Evolutionary conservation across 495 filamentous ascomycete genomes (phyloP), one percentile per base, ranked within the genome.

Genomic region (Halenospora varia): DNA sequence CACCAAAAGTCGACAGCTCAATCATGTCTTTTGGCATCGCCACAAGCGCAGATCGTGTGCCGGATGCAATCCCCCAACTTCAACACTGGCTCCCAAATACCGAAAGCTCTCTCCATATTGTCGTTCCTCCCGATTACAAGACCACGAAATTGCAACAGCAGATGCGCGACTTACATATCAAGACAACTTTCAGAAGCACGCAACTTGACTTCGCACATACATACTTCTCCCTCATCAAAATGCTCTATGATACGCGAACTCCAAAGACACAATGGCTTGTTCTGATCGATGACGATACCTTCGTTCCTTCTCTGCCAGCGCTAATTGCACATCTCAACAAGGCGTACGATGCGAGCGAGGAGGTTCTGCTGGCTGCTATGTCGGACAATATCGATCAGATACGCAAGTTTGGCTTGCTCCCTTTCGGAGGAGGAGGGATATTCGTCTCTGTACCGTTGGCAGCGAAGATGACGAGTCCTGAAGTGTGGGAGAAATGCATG

Each of bases 231-330:
- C 70, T 88, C 39, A 69, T 88, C 8, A 72, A 78, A 54, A 75
- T 78, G 4, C 80, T 88, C 57, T 73, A 79, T 15, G 68, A 78
- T 24, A 64, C 74, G 56, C 73, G 81, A 19, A 75, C 73, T 23
- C 75, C 76, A 10, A 70, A 77, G n/a, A 85, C 82, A 19, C 68
- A 75, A 48, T 90, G 85, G 85, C 72, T 86, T 42, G 78, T 75
- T 59, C 75, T 89, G 52, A 75, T 88, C 40, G 85, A 89, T 63
- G 86, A 90, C 69, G 87, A 90, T 68, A 89, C 87, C 19, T 89
- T 88, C 72, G 85, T 88, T 68, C 77, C 85, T 2, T 83, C 83
- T 11, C 73, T 89, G 3, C 62, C 79, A 2, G 74, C 75, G 23
- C 70, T 85, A 1, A 73, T 89, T 55, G 74, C 77, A 52, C 69